A percentile compares a stretch with the other conserved stretches of the same genome.
phyloP scores from a whole-genome alignment of 2,329 filamentous ascomycete species.

The Byssothecium circinans region DNA sequence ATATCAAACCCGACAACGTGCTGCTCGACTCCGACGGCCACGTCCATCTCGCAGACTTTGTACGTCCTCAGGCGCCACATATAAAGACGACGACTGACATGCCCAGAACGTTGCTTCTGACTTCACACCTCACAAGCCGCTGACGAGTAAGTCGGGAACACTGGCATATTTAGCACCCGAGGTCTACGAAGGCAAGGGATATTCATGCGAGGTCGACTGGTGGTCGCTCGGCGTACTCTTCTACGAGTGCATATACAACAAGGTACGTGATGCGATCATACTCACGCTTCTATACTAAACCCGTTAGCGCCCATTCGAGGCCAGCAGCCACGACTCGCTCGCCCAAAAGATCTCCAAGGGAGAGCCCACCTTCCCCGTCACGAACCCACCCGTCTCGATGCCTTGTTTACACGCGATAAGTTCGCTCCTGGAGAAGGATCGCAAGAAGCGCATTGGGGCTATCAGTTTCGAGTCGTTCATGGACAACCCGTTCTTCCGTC shows the following conservation, averaged over 20 bases:
- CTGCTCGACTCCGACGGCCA: slow-evolving; percentile 57
- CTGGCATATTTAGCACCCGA: slow-evolving; percentile 94
- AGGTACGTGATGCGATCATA: slow-evolving; percentile 59
- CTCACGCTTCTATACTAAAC: slow-evolving; percentile 2
- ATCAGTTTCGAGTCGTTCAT: slow-evolving; percentile 81
- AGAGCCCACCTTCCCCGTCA: slow-evolving; percentile 86
- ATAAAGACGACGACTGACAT: slow-evolving; percentile 37
- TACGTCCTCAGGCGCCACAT: slow-evolving; percentile 52
- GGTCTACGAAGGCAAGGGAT: slow-evolving; percentile 88
- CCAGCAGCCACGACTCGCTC: slow-evolving; percentile 78
- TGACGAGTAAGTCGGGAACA: slow-evolving; percentile 96
- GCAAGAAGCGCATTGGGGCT: slow-evolving; percentile 78
- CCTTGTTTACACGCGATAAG: slow-evolving; percentile 87
- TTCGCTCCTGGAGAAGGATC: slow-evolving; percentile 78
- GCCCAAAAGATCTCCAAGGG: slow-evolving; percentile 79
- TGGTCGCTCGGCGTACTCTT: slow-evolving; percentile 98
- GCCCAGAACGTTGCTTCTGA: slow-evolving; percentile 92
- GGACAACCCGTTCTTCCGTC: slow-evolving; percentile 84
- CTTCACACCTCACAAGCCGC: slow-evolving; percentile 74
- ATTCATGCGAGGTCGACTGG: slow-evolving; percentile 91
- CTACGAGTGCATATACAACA: slow-evolving; percentile 99
- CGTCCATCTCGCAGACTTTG: slow-evolving; percentile 96
- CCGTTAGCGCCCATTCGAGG: slow-evolving; percentile 83
- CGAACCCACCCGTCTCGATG: slow-evolving; percentile 84
- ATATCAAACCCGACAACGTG: slow-evolving; percentile 49